These are phyloP conservation scores for Cynara cardunculus DNA, from an alignment of 129 eudicot genomes.

Conservation along the genomic window DNA sequence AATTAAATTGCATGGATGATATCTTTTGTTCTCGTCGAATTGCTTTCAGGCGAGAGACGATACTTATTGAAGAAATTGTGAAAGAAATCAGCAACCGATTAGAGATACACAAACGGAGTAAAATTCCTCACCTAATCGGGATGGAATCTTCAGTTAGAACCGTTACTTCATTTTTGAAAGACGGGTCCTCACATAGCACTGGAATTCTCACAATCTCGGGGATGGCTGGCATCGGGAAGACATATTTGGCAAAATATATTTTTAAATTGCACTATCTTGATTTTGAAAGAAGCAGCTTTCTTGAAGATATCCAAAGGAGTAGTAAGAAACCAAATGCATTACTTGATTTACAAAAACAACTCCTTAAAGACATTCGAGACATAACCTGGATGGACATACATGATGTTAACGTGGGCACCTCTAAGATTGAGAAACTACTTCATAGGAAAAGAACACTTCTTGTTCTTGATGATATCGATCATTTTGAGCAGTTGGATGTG, in stretches of 20 bases:
- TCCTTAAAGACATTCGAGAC: conserved; percentile 5
- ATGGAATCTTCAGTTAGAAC: background rate
- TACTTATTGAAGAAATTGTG: conserved; percentile 12
- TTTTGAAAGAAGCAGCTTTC: conserved; percentile 23
- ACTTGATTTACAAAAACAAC: conserved; percentile 24
- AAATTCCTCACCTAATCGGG: background rate
- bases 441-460: conserved; percentile 11
- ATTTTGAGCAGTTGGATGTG: conserved; percentile 11
- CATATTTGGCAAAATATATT: conserved; percentile 18
- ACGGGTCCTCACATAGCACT: background rate
- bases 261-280: background rate
- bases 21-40: background rate
- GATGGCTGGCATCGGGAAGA: conserved; percentile 29
- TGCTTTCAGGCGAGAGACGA: conserved; percentile 3
- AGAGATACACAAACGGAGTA: background rate
- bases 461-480: conserved; percentile 28
- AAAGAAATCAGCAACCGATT: background rate
- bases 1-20: background rate
- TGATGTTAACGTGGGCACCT: background rate
- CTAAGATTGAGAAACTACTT: conserved; percentile 10
- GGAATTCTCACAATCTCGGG: conserved; percentile 6
- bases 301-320: background rate
- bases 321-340: background rate
- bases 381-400: background rate
- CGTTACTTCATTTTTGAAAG: conserved; percentile 3